Evolutionary conservation across 176 grass and related monocot species (phyloP), one percentile per base, ranked within the genome.

Genomic region (Puya raimondii): DNA sequence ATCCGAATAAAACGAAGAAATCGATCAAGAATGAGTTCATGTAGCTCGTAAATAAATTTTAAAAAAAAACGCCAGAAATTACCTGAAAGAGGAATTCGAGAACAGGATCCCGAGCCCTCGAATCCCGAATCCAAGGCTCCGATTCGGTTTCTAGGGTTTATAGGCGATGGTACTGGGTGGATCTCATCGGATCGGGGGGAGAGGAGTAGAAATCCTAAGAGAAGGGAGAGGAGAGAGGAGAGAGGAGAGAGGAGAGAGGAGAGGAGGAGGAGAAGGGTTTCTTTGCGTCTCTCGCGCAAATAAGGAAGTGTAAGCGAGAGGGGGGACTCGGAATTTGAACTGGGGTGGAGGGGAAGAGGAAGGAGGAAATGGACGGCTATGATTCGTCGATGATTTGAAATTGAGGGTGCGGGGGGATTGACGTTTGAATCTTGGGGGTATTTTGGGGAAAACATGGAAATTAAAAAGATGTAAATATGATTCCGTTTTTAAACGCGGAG

Each of bases 351-450:
- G 48, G 64, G 64, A 67, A 47, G 23, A 17, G 74, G 72, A 5
- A 42, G 33, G 33, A 42, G 33, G 33, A 42, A 78, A 88, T 27
- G 70, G 81, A 68, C 86, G 86, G 81, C 12, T 18, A 27, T 0
- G 78, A 88, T 88, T 3, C 48, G 58, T 75, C 50, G 0, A n/a
- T 42, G 27, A 47, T 67, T 67, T 67, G 29, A 67, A 67, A 67
- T 67, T 22, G 67, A 13, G 12, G 64, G 51, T 10, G 14, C 15
- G 65, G 65, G 79, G 86, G 70, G 59, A 54, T 53, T 53, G 51
- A 14, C 49, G 78, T 84, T 88, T 75, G 7, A 75, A 88, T 84
- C 56, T 80, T 52, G 76, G 22, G 23, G 25, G 52, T 12, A 17
- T 3, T 9, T 48, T 29, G 10, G 74, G 50, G 15, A 54, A 12